phyloP scores from a whole-genome alignment of 1,284 basidiomycete species.

The Melampsora larici-populina region DNA sequence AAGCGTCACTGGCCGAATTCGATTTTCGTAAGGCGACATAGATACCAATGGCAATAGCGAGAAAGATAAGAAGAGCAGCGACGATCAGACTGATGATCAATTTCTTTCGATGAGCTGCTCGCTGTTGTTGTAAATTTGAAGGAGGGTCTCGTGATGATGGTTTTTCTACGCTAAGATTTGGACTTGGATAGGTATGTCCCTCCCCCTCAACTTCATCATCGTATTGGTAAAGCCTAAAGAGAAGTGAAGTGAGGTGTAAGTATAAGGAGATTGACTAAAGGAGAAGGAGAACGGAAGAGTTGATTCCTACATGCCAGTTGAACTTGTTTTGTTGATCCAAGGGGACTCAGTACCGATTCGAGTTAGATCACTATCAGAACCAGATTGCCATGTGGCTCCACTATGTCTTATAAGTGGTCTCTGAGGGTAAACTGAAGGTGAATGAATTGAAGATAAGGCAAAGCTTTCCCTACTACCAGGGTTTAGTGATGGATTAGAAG shows the following conservation, averaged over 20 bases:
- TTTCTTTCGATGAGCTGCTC: neutral
- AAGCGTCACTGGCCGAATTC: neutral
- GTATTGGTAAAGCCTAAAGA: slow-evolving; percentile 7
- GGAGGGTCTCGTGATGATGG: neutral
- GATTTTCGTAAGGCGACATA: slow-evolving; percentile 23
- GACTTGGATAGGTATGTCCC: slow-evolving; percentile 3
- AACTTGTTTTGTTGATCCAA: neutral
- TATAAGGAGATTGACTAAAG: neutral
- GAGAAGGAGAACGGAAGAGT: neutral
- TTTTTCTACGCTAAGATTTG: neutral
- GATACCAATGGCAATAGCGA: slow-evolving; percentile 15
- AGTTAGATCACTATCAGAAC: slow-evolving; percentile 8
- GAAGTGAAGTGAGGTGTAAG: neutral
- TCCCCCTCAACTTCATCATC: slow-evolving; percentile 23
- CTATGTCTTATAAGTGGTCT: neutral
- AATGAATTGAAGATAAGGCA: too few relatives aligned
- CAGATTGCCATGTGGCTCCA: slow-evolving; percentile 17
- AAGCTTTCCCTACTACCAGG: too few relatives aligned
- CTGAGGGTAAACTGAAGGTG: too few relatives aligned
- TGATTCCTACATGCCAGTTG: slow-evolving; percentile 16
- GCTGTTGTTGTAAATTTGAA: neutral
- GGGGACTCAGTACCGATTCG: slow-evolving; percentile 5
- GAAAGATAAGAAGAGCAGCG: neutral
- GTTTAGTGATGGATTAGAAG: too few relatives aligned
- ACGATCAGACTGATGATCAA: slow-evolving; percentile 8